phyloP scores from a whole-genome alignment of 2,329 filamentous ascomycete species.

The Trichoderma breve region DNA sequence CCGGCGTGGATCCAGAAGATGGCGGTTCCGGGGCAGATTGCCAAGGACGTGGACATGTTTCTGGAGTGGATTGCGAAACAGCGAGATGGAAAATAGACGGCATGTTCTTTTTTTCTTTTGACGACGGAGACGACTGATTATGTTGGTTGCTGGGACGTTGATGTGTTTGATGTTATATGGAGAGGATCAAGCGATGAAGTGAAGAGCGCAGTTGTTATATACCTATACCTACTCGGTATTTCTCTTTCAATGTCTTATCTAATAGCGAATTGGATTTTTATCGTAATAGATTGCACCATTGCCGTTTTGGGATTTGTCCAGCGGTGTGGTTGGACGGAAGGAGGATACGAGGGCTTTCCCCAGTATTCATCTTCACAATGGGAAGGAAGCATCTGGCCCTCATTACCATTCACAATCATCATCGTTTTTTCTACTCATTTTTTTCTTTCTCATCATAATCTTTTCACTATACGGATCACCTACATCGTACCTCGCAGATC shows the following conservation, averaged over 20 bases:
- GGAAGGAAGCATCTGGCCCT: neutral
- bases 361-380: neutral
- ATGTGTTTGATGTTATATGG: neutral
- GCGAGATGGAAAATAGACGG: constrained; percentile 32
- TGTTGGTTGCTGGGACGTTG: neutral
- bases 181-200: neutral
- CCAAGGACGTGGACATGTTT: constrained; percentile 70
- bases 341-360: neutral
- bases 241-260: neutral
- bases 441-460: too few relatives aligned
- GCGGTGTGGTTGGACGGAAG: neutral
- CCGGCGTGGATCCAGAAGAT: constrained; percentile 65
- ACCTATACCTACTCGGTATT: neutral
- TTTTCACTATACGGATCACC: neutral
- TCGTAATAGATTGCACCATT: neutral
- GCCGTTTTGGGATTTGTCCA: neutral
- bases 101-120: neutral
- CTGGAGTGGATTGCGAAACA: constrained; percentile 57
- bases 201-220: neutral
- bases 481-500: neutral
- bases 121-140: neutral
- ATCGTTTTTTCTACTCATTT: neutral
- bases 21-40: constrained; percentile 60
- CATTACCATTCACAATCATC: neutral
- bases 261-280: neutral